Conservation (phyloP, 1,284 basidiomycete genomes). For the Ganoderma lucidum region DNA sequence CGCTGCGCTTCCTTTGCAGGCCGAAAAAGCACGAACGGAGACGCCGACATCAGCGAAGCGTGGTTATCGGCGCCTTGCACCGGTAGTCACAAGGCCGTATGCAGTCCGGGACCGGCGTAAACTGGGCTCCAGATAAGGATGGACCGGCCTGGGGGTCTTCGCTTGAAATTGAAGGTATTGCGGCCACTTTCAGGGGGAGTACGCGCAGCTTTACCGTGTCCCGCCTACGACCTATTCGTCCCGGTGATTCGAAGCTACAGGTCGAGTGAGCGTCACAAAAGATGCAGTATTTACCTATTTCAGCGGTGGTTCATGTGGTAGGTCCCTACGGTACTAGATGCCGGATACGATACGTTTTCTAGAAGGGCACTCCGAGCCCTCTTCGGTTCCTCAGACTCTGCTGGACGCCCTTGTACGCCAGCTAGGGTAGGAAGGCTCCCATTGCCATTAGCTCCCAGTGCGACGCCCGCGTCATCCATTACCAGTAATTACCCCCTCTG, state of each 20-base stretch:
- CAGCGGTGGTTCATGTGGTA: neutral
- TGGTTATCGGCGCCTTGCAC: neutral
- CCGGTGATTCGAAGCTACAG: neutral
- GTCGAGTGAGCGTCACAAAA: neutral
- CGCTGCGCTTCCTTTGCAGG: neutral
- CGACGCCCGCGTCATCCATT: neutral
- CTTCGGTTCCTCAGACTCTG: neutral
- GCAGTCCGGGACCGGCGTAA: neutral
- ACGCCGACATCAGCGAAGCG: neutral
- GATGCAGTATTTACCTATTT: neutral
- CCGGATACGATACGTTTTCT: neutral
- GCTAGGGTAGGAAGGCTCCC: no score
- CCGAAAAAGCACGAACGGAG: neutral
- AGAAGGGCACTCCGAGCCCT: neutral
- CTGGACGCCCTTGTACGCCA: neutral
- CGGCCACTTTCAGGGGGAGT: neutral
- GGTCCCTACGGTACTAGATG: neutral
- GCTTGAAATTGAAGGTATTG: no score
- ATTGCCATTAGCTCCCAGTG: neutral
- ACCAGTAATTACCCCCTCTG: no score
- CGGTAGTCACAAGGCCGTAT: neutral
- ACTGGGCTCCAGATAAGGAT: neutral
- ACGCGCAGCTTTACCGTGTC: neutral
- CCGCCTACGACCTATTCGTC: neutral
- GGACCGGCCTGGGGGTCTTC: neutral